phyloP scores from a whole-genome alignment of 2,329 filamentous ascomycete species.

The Cercospora brassicicola region DNA sequence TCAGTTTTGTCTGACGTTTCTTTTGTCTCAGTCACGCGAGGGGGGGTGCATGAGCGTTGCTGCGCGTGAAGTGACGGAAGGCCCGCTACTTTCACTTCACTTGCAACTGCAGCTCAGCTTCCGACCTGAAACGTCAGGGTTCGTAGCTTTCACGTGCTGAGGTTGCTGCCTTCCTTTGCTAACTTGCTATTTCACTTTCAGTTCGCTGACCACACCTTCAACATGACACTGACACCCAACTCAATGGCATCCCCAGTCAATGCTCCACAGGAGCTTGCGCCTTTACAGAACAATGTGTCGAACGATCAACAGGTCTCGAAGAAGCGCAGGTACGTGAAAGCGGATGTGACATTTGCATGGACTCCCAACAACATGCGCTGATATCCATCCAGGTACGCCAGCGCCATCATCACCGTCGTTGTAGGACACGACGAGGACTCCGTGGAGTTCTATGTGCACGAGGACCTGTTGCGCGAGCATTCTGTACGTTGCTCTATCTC shows the following conservation, averaged over 20 bases:
- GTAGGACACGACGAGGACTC: not conserved
- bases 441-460: not conserved
- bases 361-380: too few relatives aligned
- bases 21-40: not conserved
- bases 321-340: not conserved
- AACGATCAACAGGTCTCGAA: not conserved
- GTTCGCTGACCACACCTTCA: too few relatives aligned
- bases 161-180: too few relatives aligned
- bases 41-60: not conserved
- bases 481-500: not conserved
- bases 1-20: not conserved
- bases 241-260: too few relatives aligned
- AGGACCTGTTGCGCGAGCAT: not conserved
- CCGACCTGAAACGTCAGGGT: too few relatives aligned
- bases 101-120: too few relatives aligned
- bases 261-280: too few relatives aligned
- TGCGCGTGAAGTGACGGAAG: not conserved
- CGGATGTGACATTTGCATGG: too few relatives aligned
- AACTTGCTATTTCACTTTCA: too few relatives aligned
- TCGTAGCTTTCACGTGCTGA: too few relatives aligned
- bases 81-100: too few relatives aligned
- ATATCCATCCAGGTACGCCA: not conserved
- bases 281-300: not conserved
- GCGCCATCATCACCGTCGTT: not conserved
- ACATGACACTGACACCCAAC: too few relatives aligned